Conservation (phyloP, 139 green algal species). For the Closterium sp. region DNA sequence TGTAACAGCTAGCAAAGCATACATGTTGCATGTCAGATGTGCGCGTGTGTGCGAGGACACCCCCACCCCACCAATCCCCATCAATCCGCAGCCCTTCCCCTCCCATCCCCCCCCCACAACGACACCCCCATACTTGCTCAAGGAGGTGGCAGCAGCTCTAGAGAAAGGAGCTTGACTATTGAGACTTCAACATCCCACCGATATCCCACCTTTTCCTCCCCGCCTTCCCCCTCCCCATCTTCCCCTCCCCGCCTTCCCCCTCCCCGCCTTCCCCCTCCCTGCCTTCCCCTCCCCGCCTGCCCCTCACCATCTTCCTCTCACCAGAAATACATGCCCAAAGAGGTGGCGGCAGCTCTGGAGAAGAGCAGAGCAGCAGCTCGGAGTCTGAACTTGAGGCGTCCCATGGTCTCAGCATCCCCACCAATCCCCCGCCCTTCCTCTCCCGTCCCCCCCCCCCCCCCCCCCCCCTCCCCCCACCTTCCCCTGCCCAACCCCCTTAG, state of each 20-base stretch:
- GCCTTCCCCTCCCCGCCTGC: slow-evolving; percentile 18
- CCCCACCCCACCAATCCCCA: too few species aligned
- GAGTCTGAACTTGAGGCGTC: background rate
- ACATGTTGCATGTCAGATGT: too few species aligned
- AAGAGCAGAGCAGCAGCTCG: too few species aligned
- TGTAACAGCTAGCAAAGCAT: too few species aligned
- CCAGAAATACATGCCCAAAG: background rate
- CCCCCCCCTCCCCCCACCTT: background rate
- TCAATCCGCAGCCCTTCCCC: too few species aligned
- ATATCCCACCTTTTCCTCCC: too few species aligned
- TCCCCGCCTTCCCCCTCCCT: slow-evolving; percentile 15
- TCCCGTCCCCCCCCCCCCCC: background rate
- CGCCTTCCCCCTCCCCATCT: background rate
- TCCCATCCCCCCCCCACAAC: too few species aligned
- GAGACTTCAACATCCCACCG: too few species aligned
- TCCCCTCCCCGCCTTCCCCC: slow-evolving; percentile 6
- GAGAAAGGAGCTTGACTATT: too few species aligned
- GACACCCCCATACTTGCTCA: too few species aligned
- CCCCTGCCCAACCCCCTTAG: background rate
- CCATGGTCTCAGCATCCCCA: background rate
- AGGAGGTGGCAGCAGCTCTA: too few species aligned
- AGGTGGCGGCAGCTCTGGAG: background rate
- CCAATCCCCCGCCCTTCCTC: background rate
- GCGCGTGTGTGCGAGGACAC: too few species aligned
- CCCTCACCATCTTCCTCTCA: slow-evolving; percentile 17